phyloP scores from a whole-genome alignment of 73 alveolate genomes.

The Uronychia setigera region DNA sequence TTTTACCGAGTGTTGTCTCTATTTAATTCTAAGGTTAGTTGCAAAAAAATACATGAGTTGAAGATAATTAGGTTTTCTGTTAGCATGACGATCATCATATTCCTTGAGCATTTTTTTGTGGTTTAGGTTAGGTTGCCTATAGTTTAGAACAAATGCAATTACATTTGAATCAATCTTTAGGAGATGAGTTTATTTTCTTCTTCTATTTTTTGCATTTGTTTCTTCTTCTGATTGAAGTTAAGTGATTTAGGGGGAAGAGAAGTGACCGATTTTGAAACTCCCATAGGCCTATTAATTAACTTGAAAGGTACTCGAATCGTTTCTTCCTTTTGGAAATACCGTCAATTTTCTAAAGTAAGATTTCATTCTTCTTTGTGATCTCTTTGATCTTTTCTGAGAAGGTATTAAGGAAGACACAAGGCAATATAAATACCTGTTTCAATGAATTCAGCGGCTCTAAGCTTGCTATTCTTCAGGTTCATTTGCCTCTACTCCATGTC shows the following conservation, averaged over 20 bases:
- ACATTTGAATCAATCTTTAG: neutral
- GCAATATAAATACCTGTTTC: neutral
- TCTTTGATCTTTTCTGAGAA: neutral
- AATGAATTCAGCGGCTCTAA: neutral
- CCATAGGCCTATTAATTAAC: neutral
- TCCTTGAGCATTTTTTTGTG: neutral
- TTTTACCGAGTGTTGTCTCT: too few species aligned
- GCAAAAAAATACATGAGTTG: too few species aligned
- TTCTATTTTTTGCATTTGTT: neutral
- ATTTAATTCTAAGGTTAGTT: too few species aligned
- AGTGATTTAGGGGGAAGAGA: neutral
- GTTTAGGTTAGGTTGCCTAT: neutral
- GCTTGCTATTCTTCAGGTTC: neutral
- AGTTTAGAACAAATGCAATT: neutral
- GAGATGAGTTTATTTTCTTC: neutral
- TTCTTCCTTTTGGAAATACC: neutral
- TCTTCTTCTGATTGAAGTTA: neutral
- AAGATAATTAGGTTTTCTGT: too few species aligned
- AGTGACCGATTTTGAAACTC: neutral
- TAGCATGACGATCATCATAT: too few species aligned
- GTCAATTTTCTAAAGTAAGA: neutral
- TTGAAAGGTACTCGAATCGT: neutral
- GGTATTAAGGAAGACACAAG: neutral
- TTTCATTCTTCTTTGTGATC: neutral
- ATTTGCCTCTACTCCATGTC: neutral